Evolutionary conservation across 257 asterid species (phyloP), one percentile per base, ranked within the genome.

Genomic region (Solanum sitiens): DNA sequence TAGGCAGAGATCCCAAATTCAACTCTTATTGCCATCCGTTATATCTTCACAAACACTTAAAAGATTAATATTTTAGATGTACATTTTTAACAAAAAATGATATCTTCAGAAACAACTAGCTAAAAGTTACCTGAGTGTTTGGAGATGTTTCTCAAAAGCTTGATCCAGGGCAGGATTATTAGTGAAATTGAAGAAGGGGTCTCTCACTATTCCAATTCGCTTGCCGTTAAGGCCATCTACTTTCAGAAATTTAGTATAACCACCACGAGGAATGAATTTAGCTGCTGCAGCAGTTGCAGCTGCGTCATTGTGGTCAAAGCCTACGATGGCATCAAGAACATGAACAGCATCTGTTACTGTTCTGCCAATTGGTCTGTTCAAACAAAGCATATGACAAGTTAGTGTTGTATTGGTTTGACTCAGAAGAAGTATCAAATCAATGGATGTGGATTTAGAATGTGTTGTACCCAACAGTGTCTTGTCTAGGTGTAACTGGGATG

Each of bases 381-480:
- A 86, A 11, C 59, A 70, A 67, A 56, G 12, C 37, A 80, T 23
- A 39, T 7, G 8, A 59, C 53, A 77, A 70, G n/a, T 63, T 30
- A 76, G 21, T 33, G 40, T 37, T 61, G 27, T 13, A 37, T 75
- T 56, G 35, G 25, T 61, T 30, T 79, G 3, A 21, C 2, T 68
- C 63, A n/a, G 32, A 70, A 68, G 27, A 32, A 70, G 61, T 25
- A 71, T 70, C 11, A 72, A 86, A 71, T 70, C 7, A 42, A 76
- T 42, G 50, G 2, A 86, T 32, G 5, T 7, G 40, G 20, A 67
- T 30, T 35, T 67, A 45, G 23, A 13, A 32, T 6, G n/a, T 45
- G 20, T 7, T 16, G 39, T 89, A 93, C 97, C 98, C 95, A 3
- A 94, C 88, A 2, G 94, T 92, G 87, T 95, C 98, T 91, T 92